Conservation (phyloP, 805 yeast species). For the Saccharomycopsis sp. region DNA sequence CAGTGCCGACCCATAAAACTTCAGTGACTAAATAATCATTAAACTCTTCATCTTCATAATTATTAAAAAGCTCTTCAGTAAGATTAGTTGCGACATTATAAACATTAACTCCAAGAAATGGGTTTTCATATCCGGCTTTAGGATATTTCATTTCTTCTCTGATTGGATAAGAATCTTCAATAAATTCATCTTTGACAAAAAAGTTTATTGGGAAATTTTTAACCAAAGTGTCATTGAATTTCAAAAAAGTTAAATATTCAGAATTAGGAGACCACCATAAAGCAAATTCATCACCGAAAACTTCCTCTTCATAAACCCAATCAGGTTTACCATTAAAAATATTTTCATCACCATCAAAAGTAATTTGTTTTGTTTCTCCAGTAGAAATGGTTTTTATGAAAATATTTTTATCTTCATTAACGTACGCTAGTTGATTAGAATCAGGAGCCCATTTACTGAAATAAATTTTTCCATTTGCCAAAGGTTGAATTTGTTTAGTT, state of each 20-base stretch:
- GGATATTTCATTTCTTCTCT: constrained; percentile 49
- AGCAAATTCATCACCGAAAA: constrained; percentile 44
- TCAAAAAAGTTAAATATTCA: constrained; percentile 41
- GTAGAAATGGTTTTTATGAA: constrained; percentile 28
- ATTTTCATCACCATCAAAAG: constrained; percentile 40
- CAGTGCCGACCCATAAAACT: constrained; percentile 57
- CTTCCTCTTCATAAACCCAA: constrained; percentile 84
- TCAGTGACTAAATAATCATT: constrained; percentile 50
- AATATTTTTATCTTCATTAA: constrained; percentile 55
- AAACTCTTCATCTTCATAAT: constrained; percentile 27
- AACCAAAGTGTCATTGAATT: constrained; percentile 51
- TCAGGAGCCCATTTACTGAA: constrained; percentile 67
- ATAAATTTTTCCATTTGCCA: constrained; percentile 20
- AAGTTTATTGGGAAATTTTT: constrained; percentile 32
- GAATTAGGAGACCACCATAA: constrained; percentile 72
- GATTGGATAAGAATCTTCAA: constrained; percentile 34
- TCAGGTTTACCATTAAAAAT: constrained; percentile 65
- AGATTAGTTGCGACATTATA: constrained; percentile 28
- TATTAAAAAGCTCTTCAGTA: constrained; percentile 33
- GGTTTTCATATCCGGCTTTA: constrained; percentile 59
- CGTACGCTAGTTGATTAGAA: constrained; percentile 55
- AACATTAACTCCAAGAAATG: constrained; percentile 37
- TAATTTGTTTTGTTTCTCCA: constrained; percentile 26
- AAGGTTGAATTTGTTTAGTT: constrained; percentile 20
- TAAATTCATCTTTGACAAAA: constrained; percentile 33